Percentiles rank a stretch among this genome's conserved stretches.
Evolutionary conservation across 2,329 filamentous ascomycete genomes (phyloP).

Genomic region (Dothistroma pini): DNA sequence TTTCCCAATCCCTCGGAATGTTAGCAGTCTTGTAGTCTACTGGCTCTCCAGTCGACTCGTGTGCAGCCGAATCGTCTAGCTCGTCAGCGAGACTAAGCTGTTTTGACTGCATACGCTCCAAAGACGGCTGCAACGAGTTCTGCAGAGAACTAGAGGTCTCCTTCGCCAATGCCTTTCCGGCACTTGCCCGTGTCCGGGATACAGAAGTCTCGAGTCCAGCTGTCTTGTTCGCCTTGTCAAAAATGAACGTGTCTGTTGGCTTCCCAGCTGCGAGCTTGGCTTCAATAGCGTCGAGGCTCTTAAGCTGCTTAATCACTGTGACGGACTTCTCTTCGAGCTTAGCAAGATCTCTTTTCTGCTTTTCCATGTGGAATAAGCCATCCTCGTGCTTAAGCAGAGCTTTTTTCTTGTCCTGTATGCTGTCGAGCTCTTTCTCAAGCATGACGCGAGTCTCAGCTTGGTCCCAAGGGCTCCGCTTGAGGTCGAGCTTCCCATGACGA

Average conservation of each 20-base stretch:
- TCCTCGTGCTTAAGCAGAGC: slow-evolving; percentile 18
- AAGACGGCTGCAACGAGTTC: slow-evolving; percentile 21
- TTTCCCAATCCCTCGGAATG: slow-evolving; percentile 27
- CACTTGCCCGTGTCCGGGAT: slow-evolving; percentile 1
- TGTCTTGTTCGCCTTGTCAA: not conserved
- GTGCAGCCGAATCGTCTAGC: slow-evolving; percentile 31
- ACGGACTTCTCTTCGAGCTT: slow-evolving; percentile 9
- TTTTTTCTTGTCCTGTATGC: slow-evolving; percentile 12
- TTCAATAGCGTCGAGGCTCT: slow-evolving; percentile 6
- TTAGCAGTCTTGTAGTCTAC: slow-evolving; percentile 14
- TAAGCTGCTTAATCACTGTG: not conserved
- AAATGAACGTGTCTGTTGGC: not conserved
- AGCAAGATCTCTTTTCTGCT: slow-evolving; percentile 31
- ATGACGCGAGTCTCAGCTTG: slow-evolving; percentile 22
- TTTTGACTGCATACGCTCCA: slow-evolving; percentile 31
- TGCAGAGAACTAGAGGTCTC: not conserved
- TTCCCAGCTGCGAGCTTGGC: slow-evolving; percentile 1
- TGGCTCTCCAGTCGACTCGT: slow-evolving; percentile 31
- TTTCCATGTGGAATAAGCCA: slow-evolving; percentile 22
- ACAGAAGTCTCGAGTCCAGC: not conserved
- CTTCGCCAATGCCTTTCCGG: not conserved
- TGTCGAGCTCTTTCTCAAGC: slow-evolving; percentile 19
- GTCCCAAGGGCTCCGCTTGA: slow-evolving; percentile 23
- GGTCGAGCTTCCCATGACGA: slow-evolving; percentile 18
- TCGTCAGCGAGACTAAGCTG: slow-evolving; percentile 15